Percentiles rank a stretch among this genome's conserved stretches.
Evolutionary conservation across 257 asterid genomes (phyloP).

Genomic region (Lantana camara): DNA sequence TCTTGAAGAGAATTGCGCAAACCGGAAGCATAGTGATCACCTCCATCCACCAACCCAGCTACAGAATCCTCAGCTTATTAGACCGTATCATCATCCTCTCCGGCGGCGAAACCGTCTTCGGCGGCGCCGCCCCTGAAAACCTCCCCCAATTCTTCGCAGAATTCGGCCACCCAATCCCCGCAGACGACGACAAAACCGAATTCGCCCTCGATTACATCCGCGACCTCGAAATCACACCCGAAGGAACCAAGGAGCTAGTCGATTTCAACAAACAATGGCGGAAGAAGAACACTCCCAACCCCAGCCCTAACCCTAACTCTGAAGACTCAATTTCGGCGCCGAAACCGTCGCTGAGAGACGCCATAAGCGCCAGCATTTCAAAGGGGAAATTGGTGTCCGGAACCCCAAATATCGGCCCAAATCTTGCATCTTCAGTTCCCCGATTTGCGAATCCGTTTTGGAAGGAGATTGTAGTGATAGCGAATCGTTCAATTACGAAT

Average conservation of each 20-base stretch:
- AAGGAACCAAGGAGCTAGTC: conserved; percentile 34
- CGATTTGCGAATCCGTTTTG: conserved; percentile 51
- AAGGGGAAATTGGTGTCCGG: conserved; percentile 61
- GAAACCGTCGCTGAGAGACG: conserved; percentile 41
- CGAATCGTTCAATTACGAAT: conserved; percentile 45
- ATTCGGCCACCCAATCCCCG: conserved; percentile 47
- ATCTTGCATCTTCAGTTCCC: conserved; percentile 37
- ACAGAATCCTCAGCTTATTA: conserved; percentile 44
- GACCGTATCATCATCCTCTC: conserved; percentile 57
- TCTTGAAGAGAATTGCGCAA: conserved; percentile 51
- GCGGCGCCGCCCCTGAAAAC: conserved; percentile 38
- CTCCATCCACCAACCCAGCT: conserved; percentile 67
- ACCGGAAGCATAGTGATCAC: conserved; percentile 59
- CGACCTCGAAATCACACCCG: conserved; percentile 40
- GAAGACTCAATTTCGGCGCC: background rate
- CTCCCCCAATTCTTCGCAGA: conserved; percentile 44
- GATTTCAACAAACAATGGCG: conserved; percentile 52
- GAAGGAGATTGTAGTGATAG: conserved; percentile 54
- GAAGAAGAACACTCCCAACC: conserved; percentile 11
- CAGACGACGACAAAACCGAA: conserved; percentile 51
- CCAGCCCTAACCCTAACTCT: background rate
- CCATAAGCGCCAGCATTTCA: conserved; percentile 55
- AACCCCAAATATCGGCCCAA: conserved; percentile 24
- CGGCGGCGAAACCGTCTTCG: conserved; percentile 53
- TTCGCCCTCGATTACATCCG: conserved; percentile 58